Evolutionary conservation across 2,329 filamentous ascomycete genomes (phyloP).

Genomic region (Calonectria hongkongensis): DNA sequence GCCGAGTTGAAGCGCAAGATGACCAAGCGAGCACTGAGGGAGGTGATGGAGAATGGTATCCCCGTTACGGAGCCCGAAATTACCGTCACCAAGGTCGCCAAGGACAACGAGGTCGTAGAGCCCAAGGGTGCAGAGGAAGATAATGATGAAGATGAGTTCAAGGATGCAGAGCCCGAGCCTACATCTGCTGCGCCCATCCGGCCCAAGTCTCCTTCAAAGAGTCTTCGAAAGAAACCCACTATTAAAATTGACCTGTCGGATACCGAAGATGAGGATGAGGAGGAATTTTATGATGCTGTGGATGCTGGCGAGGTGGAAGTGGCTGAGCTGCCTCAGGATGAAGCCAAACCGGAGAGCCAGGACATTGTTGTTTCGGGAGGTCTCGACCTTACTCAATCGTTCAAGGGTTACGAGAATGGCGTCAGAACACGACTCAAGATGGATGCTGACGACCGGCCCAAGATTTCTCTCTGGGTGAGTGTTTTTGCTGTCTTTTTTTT

Average conservation of each 20-base stretch:
- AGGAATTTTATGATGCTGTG: slow-evolving; percentile 98
- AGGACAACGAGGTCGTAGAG: slow-evolving; percentile 14
- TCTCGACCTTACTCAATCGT: slow-evolving; percentile 84
- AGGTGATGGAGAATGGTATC: slow-evolving; percentile 80
- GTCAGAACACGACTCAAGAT: slow-evolving; percentile 87
- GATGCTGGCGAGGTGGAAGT: slow-evolving; percentile 94
- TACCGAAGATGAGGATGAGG: slow-evolving; percentile 86
- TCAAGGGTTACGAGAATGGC: slow-evolving; percentile 93
- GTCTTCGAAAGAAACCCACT: slow-evolving; percentile 73
- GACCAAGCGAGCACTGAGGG: slow-evolving; percentile 91
- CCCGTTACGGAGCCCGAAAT: slow-evolving; percentile 57
- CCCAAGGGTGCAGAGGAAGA: slow-evolving; percentile 37
- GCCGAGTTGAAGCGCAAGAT: slow-evolving; percentile 92
- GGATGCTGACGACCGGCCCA: slow-evolving; percentile 93
- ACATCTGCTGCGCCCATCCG: slow-evolving; percentile 14
- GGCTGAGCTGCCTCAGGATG: slow-evolving; percentile 76
- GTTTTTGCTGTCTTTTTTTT: not conserved
- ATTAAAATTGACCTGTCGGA: slow-evolving; percentile 86
- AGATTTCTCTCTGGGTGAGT: slow-evolving; percentile 95
- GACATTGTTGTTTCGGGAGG: slow-evolving; percentile 64
- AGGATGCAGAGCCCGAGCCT: slow-evolving; percentile 47
- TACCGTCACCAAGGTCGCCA: slow-evolving; percentile 46
- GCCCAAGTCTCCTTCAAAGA: slow-evolving; percentile 63
- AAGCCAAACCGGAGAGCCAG: slow-evolving; percentile 65
- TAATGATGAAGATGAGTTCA: slow-evolving; percentile 47